Evolutionary conservation across 1,284 basidiomycete genomes (phyloP), one percentile per base, ranked within the genome.

Genomic region (Cerrena zonata): DNA sequence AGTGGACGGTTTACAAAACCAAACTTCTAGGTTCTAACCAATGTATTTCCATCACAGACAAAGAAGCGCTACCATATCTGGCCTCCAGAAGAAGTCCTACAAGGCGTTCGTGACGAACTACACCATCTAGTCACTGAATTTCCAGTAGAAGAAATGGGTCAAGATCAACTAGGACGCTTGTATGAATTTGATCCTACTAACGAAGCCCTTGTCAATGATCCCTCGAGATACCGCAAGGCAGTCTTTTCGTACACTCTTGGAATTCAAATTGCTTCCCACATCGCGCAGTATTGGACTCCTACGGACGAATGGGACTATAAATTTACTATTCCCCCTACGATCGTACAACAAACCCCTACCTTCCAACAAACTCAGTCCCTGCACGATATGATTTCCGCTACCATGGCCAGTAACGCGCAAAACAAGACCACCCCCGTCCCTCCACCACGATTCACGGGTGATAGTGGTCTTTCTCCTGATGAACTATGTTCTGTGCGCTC

Each of bases 261-360:
- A 5, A 66, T 89, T 7, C 79, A 89, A 58, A 82, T 85, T 26
- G 84, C 80, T 0, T 73, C 79, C 0, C 69, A 70, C 30, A 58
- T 89, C 2, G 76, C 80, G 24, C 68, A 68, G 10, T 82, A 69
- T 57, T 90, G 84, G 84, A 74, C 77, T 26, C 73, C 84, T 1
- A 85, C 85, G 2, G 84, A 90, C 54, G 80, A 84, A 49, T 89
- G 80, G 76, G 75, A 80, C 22, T 80, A 79, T 56, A 77, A 75
- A 53, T 77, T 79, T 55, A 61, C 67, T 3, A 49, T 74, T 37
- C 69, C 69, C 10, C 45, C 58, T 24, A 12, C 42, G 13, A 56
- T 64, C 2, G 52, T 61, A 2, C 42, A 62, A n/a, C 50, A 63
- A 10, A 61, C 63, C 3, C 52, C 63, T 23, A 49, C 50, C n/a